phyloP scores from a whole-genome alignment of 805 yeast genomes.

The Ogataea dorogensis region DNA sequence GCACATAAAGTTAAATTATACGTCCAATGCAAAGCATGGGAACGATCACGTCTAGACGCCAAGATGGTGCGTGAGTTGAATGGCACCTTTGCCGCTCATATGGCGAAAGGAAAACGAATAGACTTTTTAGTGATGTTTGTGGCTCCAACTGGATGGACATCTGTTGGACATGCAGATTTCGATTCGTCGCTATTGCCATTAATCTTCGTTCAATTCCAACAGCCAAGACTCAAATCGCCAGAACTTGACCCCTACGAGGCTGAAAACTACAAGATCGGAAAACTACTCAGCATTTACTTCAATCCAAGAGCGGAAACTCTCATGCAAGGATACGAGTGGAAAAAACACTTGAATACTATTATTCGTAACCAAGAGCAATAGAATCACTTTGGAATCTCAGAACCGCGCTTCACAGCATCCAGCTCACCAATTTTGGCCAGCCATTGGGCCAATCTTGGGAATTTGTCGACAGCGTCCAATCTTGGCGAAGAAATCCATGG shows the following conservation, averaged over 20 bases:
- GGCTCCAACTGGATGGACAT: conserved; percentile 46
- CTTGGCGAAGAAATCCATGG: conserved; percentile 41
- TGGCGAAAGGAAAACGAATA: conserved; percentile 13
- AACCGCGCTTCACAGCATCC: conserved; percentile 37
- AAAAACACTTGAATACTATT: conserved; percentile 18
- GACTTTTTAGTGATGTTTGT: conserved; percentile 40
- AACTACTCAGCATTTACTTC: conserved; percentile 35
- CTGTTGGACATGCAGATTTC: conserved; percentile 45
- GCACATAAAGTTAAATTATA: conserved; percentile 39
- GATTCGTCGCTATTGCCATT: conserved; percentile 47
- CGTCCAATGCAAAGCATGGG: conserved; percentile 57
- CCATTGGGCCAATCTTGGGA: conserved; percentile 44
- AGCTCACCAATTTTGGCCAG: conserved; percentile 32
- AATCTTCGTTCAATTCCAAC: conserved; percentile 41
- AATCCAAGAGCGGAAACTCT: conserved; percentile 38
- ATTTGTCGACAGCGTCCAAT: conserved; percentile 36
- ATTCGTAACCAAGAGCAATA: conserved; percentile 10
- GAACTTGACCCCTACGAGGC: conserved; percentile 31
- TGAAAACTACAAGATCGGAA: conserved; percentile 40
- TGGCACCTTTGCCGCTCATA: conserved; percentile 44
- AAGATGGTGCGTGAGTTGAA: conserved; percentile 49
- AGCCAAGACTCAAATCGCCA: conserved; percentile 28
- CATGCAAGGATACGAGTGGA: conserved; percentile 38
- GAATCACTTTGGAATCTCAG: conserved; percentile 12
- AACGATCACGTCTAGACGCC: conserved; percentile 42